phyloP scores from a whole-genome alignment of 164 flowering plant genomes.

The Sextonia rubra region DNA sequence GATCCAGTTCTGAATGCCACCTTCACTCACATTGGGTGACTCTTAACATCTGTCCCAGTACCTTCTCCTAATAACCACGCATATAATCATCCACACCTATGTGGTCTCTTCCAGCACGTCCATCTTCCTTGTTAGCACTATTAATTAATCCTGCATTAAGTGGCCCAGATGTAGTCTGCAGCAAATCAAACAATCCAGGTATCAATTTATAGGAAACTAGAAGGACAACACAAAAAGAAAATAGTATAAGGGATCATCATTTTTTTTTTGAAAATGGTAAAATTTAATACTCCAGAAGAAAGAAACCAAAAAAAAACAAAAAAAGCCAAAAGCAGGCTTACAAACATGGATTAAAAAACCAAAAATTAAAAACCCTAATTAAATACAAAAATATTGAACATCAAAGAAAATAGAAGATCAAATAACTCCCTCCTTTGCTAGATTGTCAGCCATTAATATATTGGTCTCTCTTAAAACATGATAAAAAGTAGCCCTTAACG shows the following conservation, averaged over 20 bases:
- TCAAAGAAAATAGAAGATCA: too few relatives aligned
- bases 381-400: too few relatives aligned
- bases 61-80: conserved; percentile 27
- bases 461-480: too few relatives aligned
- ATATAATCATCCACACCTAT: conserved; percentile 24
- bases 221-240: not conserved
- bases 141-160: not conserved
- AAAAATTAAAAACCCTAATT: too few relatives aligned
- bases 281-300: too few relatives aligned
- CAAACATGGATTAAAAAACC: too few relatives aligned
- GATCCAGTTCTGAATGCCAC: conserved; percentile 35
- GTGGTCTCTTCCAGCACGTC: conserved; percentile 9
- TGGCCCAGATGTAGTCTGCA: conserved; percentile 24
- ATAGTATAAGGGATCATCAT: not conserved
- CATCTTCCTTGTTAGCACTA: conserved; percentile 19
- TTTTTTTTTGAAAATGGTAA: too few relatives aligned
- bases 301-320: too few relatives aligned
- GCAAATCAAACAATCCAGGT: conserved; percentile 18
- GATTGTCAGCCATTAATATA: too few relatives aligned
- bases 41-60: conserved; percentile 35
- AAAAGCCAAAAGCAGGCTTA: too few relatives aligned
- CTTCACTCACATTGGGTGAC: conserved; percentile 32
- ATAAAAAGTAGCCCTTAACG: too few relatives aligned
- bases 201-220: not conserved
- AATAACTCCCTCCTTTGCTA: too few relatives aligned